Conservation (phyloP, 768 basidiomycete species). For the Trametes cubensis region DNA sequence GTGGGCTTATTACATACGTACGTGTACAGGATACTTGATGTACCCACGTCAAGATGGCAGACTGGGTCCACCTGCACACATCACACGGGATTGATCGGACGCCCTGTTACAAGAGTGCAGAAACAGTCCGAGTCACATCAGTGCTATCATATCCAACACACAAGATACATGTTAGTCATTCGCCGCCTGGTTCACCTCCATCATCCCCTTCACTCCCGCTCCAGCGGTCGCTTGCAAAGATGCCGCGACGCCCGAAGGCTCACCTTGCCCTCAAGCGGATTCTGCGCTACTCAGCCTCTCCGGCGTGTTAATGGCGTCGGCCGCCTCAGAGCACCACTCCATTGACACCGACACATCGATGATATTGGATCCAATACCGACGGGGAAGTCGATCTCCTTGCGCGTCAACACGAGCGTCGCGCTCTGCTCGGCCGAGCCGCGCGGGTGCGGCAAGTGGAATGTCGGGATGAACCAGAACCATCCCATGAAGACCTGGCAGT, state of each 20-base stretch:
- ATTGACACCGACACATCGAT: conserved; percentile 68
- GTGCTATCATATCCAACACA: background rate
- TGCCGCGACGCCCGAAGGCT: conserved; percentile 37
- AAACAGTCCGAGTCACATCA: background rate
- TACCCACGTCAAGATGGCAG: too few species aligned
- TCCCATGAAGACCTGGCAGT: conserved; percentile 61
- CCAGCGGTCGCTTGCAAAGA: conserved; percentile 35
- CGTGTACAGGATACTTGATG: too few species aligned
- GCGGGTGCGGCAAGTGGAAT: conserved; percentile 71
- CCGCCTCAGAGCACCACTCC: conserved; percentile 37
- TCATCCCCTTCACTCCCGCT: conserved; percentile 31
- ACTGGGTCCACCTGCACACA: too few species aligned
- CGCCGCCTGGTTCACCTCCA: conserved; percentile 40
- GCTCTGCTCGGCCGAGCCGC: conserved; percentile 28
- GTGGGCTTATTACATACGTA: too few species aligned
- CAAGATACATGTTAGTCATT: conserved; percentile 24
- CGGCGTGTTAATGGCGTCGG: conserved; percentile 32
- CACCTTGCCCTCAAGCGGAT: conserved; percentile 31
- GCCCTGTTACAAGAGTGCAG: too few species aligned
- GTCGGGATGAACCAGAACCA: conserved; percentile 89
- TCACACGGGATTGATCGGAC: too few species aligned
- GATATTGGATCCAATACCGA: conserved; percentile 70
- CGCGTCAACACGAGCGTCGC: conserved; percentile 50
- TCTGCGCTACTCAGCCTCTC: conserved; percentile 29
- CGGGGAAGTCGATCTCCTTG: conserved; percentile 76